These are phyloP conservation scores for Limtongia smithiae DNA, from an alignment of 805 yeast species.

Conservation along the genomic window DNA sequence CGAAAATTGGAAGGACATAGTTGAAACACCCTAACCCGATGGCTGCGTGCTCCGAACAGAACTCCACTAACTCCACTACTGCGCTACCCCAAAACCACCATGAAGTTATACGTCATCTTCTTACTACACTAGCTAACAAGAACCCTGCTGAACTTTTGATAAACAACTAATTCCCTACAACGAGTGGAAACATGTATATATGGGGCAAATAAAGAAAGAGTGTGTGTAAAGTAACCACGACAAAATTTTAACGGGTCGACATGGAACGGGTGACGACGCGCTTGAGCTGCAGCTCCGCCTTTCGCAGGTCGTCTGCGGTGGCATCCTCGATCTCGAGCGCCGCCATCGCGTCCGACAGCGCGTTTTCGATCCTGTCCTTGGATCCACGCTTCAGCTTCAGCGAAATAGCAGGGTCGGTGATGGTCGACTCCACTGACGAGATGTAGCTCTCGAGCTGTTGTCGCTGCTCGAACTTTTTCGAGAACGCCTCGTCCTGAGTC, in stretches of 20 bases:
- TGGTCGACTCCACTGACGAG: conserved; percentile 88
- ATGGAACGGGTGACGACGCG: conserved; percentile 65
- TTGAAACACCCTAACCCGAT: too few relatives aligned
- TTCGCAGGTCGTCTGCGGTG: conserved; percentile 94
- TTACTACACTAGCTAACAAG: not conserved
- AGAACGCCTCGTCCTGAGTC: conserved; percentile 98
- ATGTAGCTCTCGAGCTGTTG: conserved; percentile 99
- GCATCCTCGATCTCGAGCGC: conserved; percentile 96
- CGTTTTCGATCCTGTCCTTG: conserved; percentile 95
- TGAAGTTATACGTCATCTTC: not conserved
- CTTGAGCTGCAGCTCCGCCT: conserved; percentile 98
- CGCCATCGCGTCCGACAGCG: conserved; percentile 96
- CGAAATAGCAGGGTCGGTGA: conserved; percentile 97
- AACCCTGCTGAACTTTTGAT: too few relatives aligned
- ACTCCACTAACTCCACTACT: too few relatives aligned
- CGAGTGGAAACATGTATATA: too few relatives aligned
- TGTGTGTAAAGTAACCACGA: too few relatives aligned
- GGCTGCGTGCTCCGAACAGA: too few relatives aligned
- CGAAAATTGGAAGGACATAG: too few relatives aligned
- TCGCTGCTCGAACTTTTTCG: conserved; percentile 98
- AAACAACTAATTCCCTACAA: too few relatives aligned
- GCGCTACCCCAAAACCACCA: too few relatives aligned
- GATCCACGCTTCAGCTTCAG: conserved; percentile 97
- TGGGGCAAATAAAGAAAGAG: too few relatives aligned
- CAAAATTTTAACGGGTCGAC: conserved; percentile 27